phyloP scores from a whole-genome alignment of 1,284 basidiomycete genomes.

The Sporisorium graminicola region DNA sequence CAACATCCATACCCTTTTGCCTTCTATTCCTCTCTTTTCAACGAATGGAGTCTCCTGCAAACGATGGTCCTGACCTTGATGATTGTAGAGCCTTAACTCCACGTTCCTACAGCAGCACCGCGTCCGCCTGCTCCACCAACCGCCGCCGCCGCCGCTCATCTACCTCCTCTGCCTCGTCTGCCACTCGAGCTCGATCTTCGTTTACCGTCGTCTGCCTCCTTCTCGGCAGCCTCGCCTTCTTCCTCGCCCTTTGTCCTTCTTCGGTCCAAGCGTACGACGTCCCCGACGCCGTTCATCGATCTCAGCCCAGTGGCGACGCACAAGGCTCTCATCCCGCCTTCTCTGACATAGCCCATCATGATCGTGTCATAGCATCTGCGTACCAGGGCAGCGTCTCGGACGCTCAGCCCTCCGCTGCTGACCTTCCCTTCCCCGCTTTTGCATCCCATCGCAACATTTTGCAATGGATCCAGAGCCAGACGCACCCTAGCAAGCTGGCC shows the following conservation, averaged over 20 bases:
- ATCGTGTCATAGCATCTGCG: conserved; percentile 36
- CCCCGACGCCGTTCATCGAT: conserved; percentile 16
- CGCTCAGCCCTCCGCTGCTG: conserved; percentile 17
- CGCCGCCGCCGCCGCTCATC: conserved; percentile 15
- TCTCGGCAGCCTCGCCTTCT: conserved; percentile 16
- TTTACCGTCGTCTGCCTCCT: conserved; percentile 9
- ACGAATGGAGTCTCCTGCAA: conserved; percentile 48
- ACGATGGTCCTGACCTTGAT: conserved; percentile 50
- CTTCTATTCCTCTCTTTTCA: conserved; percentile 8
- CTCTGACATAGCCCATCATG: conserved; percentile 37
- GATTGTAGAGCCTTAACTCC: conserved; percentile 53
- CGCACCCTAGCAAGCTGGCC: background rate
- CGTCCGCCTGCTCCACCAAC: conserved; percentile 45
- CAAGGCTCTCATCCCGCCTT: background rate
- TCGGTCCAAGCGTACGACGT: conserved; percentile 33
- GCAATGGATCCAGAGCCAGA: conserved; percentile 29
- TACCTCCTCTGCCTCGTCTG: background rate
- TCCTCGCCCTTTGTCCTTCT: conserved; percentile 14
- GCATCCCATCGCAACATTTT: conserved; percentile 13
- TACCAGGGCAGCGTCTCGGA: conserved; percentile 11
- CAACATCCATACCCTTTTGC: background rate
- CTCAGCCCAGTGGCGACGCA: conserved; percentile 1
- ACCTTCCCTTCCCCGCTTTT: background rate
- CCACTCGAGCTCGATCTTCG: conserved; percentile 5
- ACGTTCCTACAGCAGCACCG: conserved; percentile 30